Base-by-base conservation (phyloP, 208 protist genomes). In the Trypanosoma brucei region DNA sequence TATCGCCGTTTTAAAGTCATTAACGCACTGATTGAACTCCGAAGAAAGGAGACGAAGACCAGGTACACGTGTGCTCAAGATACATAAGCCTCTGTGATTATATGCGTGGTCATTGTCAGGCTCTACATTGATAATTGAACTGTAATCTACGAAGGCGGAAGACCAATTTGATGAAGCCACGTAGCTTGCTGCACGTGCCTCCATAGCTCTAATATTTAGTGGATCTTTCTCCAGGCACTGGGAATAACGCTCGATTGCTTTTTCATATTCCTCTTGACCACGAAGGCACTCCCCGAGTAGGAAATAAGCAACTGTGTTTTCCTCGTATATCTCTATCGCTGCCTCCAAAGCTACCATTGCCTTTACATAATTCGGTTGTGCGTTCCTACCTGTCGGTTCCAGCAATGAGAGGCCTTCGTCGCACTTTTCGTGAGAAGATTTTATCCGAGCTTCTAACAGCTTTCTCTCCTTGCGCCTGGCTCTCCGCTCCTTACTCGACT, bases 101-200 rank as follows among this genome's bases (percentile, higher is more conserved):
- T 89, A 97, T 51, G 88, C 88, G 58, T 97, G 87, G 61, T 91
- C 90, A 72, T 96, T 96, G 14, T 87, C 69, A 0, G 90, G 83
- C 39, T 97, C 88, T 51, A 96, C 51, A 2, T 75, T 67, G 30
- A 98, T 84, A 49, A 94, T 81, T 53, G 77, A 83, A 14, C 74
- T 91, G 65, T 96, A 96, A 76, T 98, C 92, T 49, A 86, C 79
- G 44, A 97, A 88, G 30, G 91, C 92, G 45, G 79, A 64, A 22
- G 59, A 40, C 57, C 81, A 83, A 51, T 97, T 77, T n/a, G 62
- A 38, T 55, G 81, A 14, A n/a, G 65, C 50, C 42, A 85, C 66
- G 37, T 93, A 89, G 72, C 83, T 87, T 35, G 74, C 54, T 3
- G 73, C 88, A n/a, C 92, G 78, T 59, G 83, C 82, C 39, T 95